Conservation (phyloP, 495 filamentous ascomycete genomes). For the Articulospora tetracladia region DNA sequence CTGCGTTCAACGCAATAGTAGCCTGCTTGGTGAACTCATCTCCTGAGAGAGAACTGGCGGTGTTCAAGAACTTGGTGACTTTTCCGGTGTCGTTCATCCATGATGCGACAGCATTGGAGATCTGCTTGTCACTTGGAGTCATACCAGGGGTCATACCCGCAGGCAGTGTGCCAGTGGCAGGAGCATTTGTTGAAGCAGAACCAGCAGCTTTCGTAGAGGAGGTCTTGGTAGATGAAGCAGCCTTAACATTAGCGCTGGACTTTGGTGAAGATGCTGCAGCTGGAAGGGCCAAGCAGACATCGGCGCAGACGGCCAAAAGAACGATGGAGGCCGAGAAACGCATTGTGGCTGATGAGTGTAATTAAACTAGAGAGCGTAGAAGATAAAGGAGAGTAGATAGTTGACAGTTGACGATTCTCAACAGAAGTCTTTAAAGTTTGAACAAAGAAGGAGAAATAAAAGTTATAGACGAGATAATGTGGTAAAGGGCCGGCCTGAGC, state of each 20-base stretch:
- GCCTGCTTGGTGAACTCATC: constrained; percentile 9
- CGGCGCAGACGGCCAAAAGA: constrained; percentile 12
- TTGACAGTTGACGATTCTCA: neutral
- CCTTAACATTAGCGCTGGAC: neutral
- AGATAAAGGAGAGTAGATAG: neutral
- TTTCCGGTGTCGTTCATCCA: constrained; percentile 18
- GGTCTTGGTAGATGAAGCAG: too few species aligned
- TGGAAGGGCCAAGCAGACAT: constrained; percentile 2
- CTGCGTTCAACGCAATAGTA: constrained; percentile 15
- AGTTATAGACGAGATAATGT: neutral
- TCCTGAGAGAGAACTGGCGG: constrained; percentile 14
- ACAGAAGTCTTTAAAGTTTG: neutral
- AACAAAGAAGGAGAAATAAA: neutral
- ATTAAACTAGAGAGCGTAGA: neutral
- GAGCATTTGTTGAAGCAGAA: neutral
- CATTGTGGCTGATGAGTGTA: neutral
- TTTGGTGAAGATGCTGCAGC: constrained; percentile 2
- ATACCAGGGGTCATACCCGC: neutral
- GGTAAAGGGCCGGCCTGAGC: constrained; percentile 1
- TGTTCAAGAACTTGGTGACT: constrained; percentile 20
- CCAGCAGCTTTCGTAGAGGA: neutral
- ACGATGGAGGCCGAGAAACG: constrained; percentile 17
- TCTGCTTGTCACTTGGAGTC: constrained; percentile 6
- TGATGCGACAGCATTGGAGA: constrained; percentile 13
- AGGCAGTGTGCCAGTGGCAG: neutral